phyloP scores from a whole-genome alignment of 495 filamentous ascomycete genomes.

The Delitschia confertaspora region DNA sequence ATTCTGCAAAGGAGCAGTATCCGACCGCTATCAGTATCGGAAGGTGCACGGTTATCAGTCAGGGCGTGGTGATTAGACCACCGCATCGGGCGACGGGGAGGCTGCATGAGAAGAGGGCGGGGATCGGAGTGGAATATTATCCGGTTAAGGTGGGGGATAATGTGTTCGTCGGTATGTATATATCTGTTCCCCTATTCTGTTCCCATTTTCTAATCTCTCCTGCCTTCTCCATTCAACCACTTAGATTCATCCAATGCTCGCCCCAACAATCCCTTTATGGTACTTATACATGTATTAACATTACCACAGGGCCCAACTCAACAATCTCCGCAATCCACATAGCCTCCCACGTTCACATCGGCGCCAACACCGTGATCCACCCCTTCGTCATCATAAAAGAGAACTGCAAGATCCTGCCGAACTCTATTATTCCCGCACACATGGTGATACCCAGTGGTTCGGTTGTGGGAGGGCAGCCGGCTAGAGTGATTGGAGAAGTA shows the following conservation, averaged over 20 bases:
- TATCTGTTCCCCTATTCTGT: neutral
- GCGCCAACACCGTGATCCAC: slow-evolving; percentile 61
- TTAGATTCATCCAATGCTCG: too few species aligned
- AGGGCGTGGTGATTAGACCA: slow-evolving; percentile 63
- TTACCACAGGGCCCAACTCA: slow-evolving; percentile 19
- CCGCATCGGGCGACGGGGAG: slow-evolving; percentile 65
- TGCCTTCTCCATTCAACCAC: neutral
- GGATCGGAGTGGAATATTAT: slow-evolving; percentile 55
- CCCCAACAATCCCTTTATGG: too few species aligned
- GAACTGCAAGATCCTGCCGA: slow-evolving; percentile 73
- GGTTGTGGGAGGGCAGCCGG: slow-evolving; percentile 75
- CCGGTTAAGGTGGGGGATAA: slow-evolving; percentile 89
- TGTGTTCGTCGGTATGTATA: slow-evolving; percentile 65
- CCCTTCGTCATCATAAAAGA: slow-evolving; percentile 88
- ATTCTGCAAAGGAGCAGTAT: slow-evolving; percentile 29
- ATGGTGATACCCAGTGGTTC: slow-evolving; percentile 89
- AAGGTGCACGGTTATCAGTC: slow-evolving; percentile 75
- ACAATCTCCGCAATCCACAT: slow-evolving; percentile 29
- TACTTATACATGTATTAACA: neutral
- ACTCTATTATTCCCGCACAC: slow-evolving; percentile 67
- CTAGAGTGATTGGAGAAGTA: slow-evolving; percentile 73
- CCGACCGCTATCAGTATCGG: slow-evolving; percentile 73
- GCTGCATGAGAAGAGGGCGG: too few species aligned
- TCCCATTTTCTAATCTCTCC: too few species aligned
- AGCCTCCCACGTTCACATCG: slow-evolving; percentile 65